These are phyloP conservation scores for Thraustochytrium aureum DNA, from an alignment of 352 stramenopile species.

Conservation along the genomic window DNA sequence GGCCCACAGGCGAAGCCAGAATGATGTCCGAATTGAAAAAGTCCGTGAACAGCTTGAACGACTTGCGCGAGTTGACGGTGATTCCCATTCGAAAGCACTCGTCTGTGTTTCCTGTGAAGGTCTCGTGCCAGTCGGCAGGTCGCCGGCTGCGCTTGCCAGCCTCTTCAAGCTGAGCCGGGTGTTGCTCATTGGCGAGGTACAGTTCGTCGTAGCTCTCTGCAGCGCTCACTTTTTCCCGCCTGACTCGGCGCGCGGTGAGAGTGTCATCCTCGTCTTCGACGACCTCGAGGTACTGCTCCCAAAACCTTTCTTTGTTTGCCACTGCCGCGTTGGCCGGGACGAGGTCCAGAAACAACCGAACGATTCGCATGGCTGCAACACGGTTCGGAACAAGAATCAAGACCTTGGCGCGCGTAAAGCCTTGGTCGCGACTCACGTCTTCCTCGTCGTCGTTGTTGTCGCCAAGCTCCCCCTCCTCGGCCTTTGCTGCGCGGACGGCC, in stretches of 20 bases:
- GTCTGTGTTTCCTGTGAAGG: constrained; percentile 36
- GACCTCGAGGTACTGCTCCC: constrained; percentile 3
- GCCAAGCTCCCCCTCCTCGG: constrained; percentile 7
- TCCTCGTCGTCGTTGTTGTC: constrained; percentile 57
- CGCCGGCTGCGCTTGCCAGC: constrained; percentile 57
- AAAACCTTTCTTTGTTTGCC: constrained; percentile 26
- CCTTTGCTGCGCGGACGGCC: neutral
- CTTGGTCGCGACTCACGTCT: constrained; percentile 66
- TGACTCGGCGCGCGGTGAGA: constrained; percentile 57
- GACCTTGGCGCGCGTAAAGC: constrained; percentile 67
- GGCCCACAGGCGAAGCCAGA: constrained; percentile 71
- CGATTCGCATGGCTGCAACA: constrained; percentile 62
- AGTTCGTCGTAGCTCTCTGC: constrained; percentile 68
- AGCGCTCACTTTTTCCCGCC: constrained; percentile 65
- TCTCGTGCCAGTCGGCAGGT: constrained; percentile 30
- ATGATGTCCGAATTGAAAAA: constrained; percentile 83
- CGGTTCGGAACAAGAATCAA: constrained; percentile 70
- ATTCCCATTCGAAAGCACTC: constrained; percentile 51
- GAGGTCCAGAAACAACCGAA: constrained; percentile 55
- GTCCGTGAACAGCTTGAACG: constrained; percentile 67
- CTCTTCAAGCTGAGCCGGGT: constrained; percentile 68
- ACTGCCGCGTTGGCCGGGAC: neutral
- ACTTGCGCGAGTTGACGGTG: constrained; percentile 54
- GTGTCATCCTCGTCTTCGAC: constrained; percentile 57
- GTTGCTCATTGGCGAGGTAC: constrained; percentile 67